Evolutionary conservation across 345 rosid species (phyloP).

Genomic region (Salix udensis): DNA sequence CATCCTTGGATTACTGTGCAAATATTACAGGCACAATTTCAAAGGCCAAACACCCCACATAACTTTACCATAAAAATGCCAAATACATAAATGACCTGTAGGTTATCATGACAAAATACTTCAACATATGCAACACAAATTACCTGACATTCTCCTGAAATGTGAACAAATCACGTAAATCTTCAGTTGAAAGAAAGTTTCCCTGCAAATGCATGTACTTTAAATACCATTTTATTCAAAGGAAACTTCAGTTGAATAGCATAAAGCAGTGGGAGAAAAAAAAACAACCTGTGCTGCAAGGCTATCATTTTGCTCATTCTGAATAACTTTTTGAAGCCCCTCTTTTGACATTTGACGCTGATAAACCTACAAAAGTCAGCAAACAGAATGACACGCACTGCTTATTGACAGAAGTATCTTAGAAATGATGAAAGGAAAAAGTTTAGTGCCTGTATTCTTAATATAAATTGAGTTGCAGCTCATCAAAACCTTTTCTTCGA

Average conservation of each 20-base stretch:
- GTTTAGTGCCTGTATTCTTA: background rate
- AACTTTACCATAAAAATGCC: background rate
- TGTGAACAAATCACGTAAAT: slow-evolving; percentile 79
- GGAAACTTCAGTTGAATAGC: slow-evolving; percentile 7
- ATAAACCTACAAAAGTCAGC: slow-evolving; percentile 57
- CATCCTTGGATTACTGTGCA: background rate
- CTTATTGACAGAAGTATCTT: background rate
- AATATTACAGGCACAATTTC: background rate
- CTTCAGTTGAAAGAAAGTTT: slow-evolving; percentile 76
- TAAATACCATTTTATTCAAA: background rate
- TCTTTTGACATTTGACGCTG: slow-evolving; percentile 99
- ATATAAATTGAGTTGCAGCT: background rate
- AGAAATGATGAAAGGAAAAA: background rate
- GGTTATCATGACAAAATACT: slow-evolving; percentile 4
- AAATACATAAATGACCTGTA: background rate
- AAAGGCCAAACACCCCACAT: background rate
- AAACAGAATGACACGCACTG: background rate
- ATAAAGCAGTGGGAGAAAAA: background rate
- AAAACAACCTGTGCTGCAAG: slow-evolving; percentile 48
- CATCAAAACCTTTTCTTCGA: slow-evolving; percentile 85
- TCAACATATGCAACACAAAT: slow-evolving; percentile 1
- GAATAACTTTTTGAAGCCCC: slow-evolving; percentile 97
- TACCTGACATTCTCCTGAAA: slow-evolving; percentile 73
- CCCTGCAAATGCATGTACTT: slow-evolving; percentile 48
- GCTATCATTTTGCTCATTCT: slow-evolving; percentile 55